phyloP scores from a whole-genome alignment of 164 flowering plant species.

The Vitis amurensis region DNA sequence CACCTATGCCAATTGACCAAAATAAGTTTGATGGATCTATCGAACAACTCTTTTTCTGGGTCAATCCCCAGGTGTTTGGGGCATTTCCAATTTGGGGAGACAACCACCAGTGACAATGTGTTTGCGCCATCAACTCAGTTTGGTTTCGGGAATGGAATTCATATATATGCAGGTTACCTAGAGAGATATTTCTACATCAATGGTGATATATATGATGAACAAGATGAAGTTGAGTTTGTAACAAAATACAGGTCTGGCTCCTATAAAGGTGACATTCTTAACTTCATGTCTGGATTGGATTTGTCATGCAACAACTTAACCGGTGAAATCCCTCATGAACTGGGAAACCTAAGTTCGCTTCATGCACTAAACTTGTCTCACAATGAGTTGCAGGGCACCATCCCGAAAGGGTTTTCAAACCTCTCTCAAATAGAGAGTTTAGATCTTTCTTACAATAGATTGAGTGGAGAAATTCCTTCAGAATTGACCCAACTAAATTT shows the following conservation, averaged over 20 bases:
- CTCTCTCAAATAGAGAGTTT: not conserved
- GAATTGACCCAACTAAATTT: not conserved
- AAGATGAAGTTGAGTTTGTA: not conserved
- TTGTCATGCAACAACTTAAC: too few species aligned
- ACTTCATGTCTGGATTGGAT: too few species aligned
- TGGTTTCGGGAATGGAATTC: not conserved
- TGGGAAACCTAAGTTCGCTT: not conserved
- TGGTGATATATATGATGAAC: not conserved
- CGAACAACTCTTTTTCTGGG: not conserved
- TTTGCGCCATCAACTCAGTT: not conserved
- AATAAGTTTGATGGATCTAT: slow-evolving; percentile 8
- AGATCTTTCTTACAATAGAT: slow-evolving; percentile 5
- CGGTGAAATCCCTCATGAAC: too few species aligned
- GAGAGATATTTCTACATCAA: not conserved
- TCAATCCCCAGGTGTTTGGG: slow-evolving; percentile 4
- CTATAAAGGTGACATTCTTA: too few species aligned
- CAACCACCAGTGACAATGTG: not conserved
- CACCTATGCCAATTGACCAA: not conserved
- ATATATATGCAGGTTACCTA: too few species aligned
- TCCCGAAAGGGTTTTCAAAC: not conserved
- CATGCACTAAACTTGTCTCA: slow-evolving; percentile 9
- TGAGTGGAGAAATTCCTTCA: slow-evolving; percentile 2
- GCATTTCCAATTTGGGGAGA: not conserved
- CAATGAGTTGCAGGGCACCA: not conserved
- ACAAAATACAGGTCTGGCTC: too few species aligned